Conservation (phyloP, 164 flowering plant genomes). For the Akebia trifoliata region DNA sequence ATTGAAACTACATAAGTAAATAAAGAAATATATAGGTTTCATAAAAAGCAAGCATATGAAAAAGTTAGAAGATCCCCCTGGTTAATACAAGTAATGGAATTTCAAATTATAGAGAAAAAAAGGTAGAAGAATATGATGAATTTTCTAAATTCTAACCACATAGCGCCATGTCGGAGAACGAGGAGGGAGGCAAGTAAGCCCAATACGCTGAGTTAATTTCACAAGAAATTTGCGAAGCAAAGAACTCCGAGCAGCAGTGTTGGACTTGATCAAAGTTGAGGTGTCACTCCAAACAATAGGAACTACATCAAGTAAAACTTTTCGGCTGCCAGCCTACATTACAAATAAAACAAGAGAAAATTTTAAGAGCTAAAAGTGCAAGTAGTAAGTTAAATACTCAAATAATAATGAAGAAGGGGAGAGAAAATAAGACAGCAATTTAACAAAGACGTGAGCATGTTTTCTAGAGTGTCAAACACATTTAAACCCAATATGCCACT, state of each 20-base stretch:
- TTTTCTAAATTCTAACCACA: slow-evolving; percentile 46
- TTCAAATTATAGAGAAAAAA: not conserved
- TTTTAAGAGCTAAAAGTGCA: slow-evolving; percentile 1
- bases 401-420: not conserved
- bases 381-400: not conserved
- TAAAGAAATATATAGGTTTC: not conserved
- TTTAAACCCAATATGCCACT: not conserved
- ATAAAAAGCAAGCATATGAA: not conserved
- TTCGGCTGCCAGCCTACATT: slow-evolving; percentile 67
- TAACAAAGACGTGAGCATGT: not conserved
- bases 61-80: not conserved
- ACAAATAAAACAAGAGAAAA: not conserved
- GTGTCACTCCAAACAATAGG: slow-evolving; percentile 65
- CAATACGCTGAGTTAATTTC: slow-evolving; percentile 80
- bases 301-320: slow-evolving; percentile 51
- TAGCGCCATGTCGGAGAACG: slow-evolving; percentile 79
- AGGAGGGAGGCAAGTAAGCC: slow-evolving; percentile 73
- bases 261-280: slow-evolving; percentile 55
- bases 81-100: not conserved
- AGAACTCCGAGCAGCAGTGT: slow-evolving; percentile 64
- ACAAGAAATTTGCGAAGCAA: slow-evolving; percentile 83
- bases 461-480: not conserved
- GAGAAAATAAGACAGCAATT: not conserved
- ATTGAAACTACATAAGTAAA: not conserved
- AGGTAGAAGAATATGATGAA: not conserved